phyloP scores from a whole-genome alignment of 2,329 filamentous ascomycete genomes.

The Alternaria postmessia region DNA sequence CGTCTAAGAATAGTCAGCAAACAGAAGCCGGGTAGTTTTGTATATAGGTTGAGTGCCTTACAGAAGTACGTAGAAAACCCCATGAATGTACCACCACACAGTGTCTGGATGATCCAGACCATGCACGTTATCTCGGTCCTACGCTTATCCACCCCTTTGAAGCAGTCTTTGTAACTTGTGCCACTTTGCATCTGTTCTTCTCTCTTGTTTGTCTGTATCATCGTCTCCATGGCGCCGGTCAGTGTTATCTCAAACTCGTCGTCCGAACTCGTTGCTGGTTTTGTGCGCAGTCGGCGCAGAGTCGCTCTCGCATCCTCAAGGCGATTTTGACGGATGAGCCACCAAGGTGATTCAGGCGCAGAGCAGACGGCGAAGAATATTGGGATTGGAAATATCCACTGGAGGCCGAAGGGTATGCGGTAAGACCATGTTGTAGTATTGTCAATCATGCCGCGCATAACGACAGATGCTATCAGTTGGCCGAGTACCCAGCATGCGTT shows the following conservation, averaged over 20 bases:
- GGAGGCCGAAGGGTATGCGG: constrained; percentile 69
- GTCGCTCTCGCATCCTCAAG: constrained; percentile 66
- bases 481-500: constrained; percentile 52
- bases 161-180: constrained; percentile 80
- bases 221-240: constrained; percentile 59
- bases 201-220: constrained; percentile 81
- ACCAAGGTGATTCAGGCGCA: constrained; percentile 75
- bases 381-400: constrained; percentile 63
- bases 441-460: constrained; percentile 69
- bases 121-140: constrained; percentile 75
- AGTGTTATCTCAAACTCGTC: constrained; percentile 10
- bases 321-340: constrained; percentile 71
- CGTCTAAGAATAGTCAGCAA: constrained; percentile 13
- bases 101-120: constrained; percentile 54
- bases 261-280: constrained; percentile 15
- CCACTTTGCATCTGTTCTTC: constrained; percentile 72
- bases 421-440: constrained; percentile 68
- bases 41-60: constrained; percentile 3
- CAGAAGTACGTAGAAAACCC: constrained; percentile 53
- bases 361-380: constrained; percentile 69
- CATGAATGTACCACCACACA: constrained; percentile 31
- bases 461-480: constrained; percentile 72
- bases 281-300: constrained; percentile 20
- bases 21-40: fast-evolving
- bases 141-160: constrained; percentile 76